Conservation (phyloP, 129 eudicot species). For the Helianthus annuus region HanXRQr2.0-SUNRISE NC_035439.2:141631005-141631504, state of each 20-base stretch:
- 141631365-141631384: slow-evolving; percentile 89
- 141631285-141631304: background rate
- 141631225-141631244: slow-evolving; percentile 22
- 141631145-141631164: background rate
- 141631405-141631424: slow-evolving; percentile 91
- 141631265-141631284: slow-evolving; percentile 13
- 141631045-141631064: slow-evolving; percentile 9
- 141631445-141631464: slow-evolving; percentile 66
- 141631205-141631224: slow-evolving; percentile 30
- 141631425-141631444: slow-evolving; percentile 84
- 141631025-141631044: slow-evolving; percentile 29
- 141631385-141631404: slow-evolving; percentile 93
- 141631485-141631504: slow-evolving; percentile 70
- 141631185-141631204: background rate
- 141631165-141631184: slow-evolving; percentile 5
- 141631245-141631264: slow-evolving; percentile 41
- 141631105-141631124: background rate
- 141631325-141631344: slow-evolving; percentile 48
- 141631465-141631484: slow-evolving; percentile 67
- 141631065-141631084: background rate
- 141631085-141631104: background rate
- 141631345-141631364: slow-evolving; percentile 76
- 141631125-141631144: background rate
- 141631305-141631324: slow-evolving; percentile 18
- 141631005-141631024: slow-evolving; percentile 32